phyloP scores from a whole-genome alignment of 306 rosid species.

The Trifolium subterraneum region DNA sequence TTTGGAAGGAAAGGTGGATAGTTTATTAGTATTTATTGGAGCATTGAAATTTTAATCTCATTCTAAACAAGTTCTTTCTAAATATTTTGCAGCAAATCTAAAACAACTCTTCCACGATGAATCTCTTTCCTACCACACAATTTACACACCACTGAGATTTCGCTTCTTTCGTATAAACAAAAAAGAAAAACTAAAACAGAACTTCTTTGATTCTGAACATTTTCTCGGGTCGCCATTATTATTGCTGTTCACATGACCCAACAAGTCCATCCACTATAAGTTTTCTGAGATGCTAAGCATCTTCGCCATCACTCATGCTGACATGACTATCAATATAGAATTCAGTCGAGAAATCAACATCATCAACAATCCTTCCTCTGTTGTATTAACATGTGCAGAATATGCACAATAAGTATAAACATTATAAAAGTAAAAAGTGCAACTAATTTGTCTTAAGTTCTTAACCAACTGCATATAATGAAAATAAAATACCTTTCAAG shows the following conservation, averaged over 20 bases:
- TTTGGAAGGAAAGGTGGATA: neutral
- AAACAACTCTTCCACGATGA: conserved; percentile 9
- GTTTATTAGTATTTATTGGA: neutral
- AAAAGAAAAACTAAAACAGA: neutral
- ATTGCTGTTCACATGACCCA: conserved; percentile 21
- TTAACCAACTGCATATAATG: neutral
- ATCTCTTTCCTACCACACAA: conserved; percentile 15
- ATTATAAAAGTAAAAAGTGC: neutral
- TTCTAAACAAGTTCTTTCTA: no score
- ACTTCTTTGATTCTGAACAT: conserved; percentile 20
- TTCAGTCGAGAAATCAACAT: conserved; percentile 62
- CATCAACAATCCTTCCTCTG: conserved; percentile 83
- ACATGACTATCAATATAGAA: conserved; percentile 63
- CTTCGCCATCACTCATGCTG: conserved; percentile 74
- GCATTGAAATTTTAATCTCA: no score
- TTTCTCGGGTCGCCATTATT: conserved; percentile 27
- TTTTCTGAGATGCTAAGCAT: conserved; percentile 52
- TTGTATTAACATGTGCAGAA: conserved; percentile 25
- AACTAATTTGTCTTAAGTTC: conserved; percentile 30
- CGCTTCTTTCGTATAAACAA: conserved; percentile 17
- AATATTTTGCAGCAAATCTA: conserved; percentile 1
- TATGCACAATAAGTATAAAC: conserved; percentile 33
- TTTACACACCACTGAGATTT: conserved; percentile 19
- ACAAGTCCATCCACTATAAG: conserved; percentile 1
- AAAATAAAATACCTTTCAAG: conserved; percentile 75